phyloP scores from a whole-genome alignment of 176 grass and related monocot species.

The Oryza longistaminata region DNA sequence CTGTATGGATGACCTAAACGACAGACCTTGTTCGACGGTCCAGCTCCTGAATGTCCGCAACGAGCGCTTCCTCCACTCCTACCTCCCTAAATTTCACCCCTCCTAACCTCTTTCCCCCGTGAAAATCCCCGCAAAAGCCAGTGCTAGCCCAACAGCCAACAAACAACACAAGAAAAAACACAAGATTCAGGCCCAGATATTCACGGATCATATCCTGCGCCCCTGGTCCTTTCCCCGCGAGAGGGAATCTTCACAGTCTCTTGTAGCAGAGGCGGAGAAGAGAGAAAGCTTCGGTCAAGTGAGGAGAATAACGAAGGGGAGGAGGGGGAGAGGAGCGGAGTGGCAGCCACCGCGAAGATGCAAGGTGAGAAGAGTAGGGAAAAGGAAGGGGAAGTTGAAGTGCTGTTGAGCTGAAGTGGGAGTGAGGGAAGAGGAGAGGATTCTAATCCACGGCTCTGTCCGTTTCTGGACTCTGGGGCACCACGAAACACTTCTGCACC shows the following conservation, averaged over 20 bases:
- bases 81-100: too few species aligned
- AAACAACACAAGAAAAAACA: not conserved
- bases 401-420: not conserved
- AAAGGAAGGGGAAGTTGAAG: not conserved
- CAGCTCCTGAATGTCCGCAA: too few species aligned
- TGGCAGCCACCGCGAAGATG: not conserved
- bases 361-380: not conserved
- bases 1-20: too few species aligned
- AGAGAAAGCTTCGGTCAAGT: not conserved
- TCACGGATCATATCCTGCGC: constrained; percentile 5
- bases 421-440: not conserved
- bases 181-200: not conserved
- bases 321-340: not conserved
- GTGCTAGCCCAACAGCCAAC: not conserved
- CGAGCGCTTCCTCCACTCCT: too few species aligned
- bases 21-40: too few species aligned
- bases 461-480: constrained; percentile 42
- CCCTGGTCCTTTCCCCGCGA: not conserved
- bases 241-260: not conserved
- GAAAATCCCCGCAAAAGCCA: too few species aligned
- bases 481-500: not conserved
- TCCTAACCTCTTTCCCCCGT: too few species aligned
- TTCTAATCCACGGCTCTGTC: constrained; percentile 23
- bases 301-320: not conserved
- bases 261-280: not conserved